Percentiles rank a stretch among this genome's conserved stretches.
Conservation (phyloP, 2,329 filamentous ascomycete genomes). For the Rhinocladiella similis region DNA sequence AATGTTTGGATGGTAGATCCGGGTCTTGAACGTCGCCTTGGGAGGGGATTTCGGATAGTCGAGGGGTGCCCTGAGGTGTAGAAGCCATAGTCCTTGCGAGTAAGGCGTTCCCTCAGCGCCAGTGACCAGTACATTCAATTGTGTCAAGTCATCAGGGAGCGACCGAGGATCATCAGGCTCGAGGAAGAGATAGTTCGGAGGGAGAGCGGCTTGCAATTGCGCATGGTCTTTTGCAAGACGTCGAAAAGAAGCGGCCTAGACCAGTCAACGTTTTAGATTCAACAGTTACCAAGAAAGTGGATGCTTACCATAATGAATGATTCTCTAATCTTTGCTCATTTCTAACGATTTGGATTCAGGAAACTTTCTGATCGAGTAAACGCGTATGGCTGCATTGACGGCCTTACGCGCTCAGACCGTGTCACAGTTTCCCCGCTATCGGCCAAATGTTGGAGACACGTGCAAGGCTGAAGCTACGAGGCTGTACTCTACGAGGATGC, state of each 20-base stretch:
- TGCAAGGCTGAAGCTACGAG: conserved; percentile 2
- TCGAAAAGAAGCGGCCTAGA: conserved; percentile 45
- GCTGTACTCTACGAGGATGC: neutral
- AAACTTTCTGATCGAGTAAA: neutral
- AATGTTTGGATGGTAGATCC: conserved; percentile 66
- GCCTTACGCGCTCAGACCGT: neutral
- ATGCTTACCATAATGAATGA: neutral
- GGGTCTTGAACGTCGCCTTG: conserved; percentile 61
- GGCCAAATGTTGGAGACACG: neutral
- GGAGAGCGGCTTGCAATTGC: conserved; percentile 54
- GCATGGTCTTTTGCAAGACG: conserved; percentile 62
- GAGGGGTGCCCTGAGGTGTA: conserved; percentile 59
- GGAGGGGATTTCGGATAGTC: conserved; percentile 48
- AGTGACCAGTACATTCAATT: conserved; percentile 58
- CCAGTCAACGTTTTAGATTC: neutral
- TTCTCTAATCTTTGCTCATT: neutral
- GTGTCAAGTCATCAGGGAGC: conserved; percentile 55
- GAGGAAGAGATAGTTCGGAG: conserved; percentile 63
- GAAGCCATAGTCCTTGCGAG: conserved; percentile 57
- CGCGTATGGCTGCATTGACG: neutral
- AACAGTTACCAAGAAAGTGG: too few species aligned
- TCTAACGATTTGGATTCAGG: neutral
- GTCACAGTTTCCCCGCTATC: neutral
- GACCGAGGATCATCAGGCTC: conserved; percentile 37
- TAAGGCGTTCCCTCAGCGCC: conserved; percentile 63